Conservation (phyloP, 2,329 filamentous ascomycete genomes). For the Clonostachys rhizophaga region DNA sequence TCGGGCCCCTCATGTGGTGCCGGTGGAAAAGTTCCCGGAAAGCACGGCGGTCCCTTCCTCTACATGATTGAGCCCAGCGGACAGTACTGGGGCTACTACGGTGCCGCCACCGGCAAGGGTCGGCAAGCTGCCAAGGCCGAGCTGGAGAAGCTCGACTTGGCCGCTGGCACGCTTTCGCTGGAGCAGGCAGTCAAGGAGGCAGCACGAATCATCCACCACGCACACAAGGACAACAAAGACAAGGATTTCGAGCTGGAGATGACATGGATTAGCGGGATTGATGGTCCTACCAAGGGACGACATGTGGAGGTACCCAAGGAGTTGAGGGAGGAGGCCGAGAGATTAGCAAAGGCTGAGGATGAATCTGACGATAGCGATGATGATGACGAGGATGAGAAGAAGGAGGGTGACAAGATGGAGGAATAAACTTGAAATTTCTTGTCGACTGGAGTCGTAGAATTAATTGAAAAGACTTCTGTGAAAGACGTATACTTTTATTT, state of each 20-base stretch:
- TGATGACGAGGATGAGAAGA: constrained; percentile 52
- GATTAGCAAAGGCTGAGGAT: constrained; percentile 83
- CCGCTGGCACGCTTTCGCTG: constrained; percentile 70
- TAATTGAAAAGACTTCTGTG: no score
- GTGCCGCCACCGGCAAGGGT: constrained; percentile 94
- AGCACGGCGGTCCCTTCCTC: constrained; percentile 83
- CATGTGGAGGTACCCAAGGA: constrained; percentile 93
- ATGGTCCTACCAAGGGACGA: constrained; percentile 86
- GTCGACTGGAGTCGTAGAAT: no score
- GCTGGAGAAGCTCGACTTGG: constrained; percentile 93
- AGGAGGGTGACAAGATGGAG: constrained; percentile 80
- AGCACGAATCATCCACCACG: constrained; percentile 93
- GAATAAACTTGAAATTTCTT: constrained; percentile 48
- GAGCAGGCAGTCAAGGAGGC: constrained; percentile 93
- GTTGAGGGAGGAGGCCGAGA: constrained; percentile 86
- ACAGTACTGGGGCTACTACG: constrained; percentile 98
- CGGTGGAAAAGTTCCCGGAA: constrained; percentile 73
- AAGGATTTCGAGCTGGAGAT: constrained; percentile 99
- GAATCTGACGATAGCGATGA: constrained; percentile 80
- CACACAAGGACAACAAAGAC: constrained; percentile 98
- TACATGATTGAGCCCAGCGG: constrained; percentile 99
- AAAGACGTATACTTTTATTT: no score
- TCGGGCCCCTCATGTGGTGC: constrained; percentile 72
- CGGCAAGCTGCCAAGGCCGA: constrained; percentile 96
- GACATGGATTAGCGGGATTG: constrained; percentile 88